Evolutionary conservation across 2,329 filamentous ascomycete genomes (phyloP).

Genomic region (Fusarium xyrophilum): DNA sequence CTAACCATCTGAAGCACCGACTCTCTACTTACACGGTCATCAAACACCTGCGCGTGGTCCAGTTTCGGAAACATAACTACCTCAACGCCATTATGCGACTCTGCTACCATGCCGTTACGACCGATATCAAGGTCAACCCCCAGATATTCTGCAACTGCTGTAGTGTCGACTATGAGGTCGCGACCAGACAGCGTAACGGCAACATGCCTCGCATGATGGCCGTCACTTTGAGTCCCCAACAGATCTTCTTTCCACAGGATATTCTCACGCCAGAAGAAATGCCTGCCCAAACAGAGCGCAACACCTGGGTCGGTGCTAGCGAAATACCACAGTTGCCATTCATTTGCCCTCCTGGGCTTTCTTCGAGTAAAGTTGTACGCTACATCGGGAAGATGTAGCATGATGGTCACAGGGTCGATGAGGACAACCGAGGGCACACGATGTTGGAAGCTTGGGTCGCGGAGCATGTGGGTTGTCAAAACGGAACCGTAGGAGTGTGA

Average conservation of each 20-base stretch:
- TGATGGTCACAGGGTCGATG: conserved; percentile 69
- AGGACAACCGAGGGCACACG: conserved; percentile 58
- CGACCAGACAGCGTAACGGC: conserved; percentile 65
- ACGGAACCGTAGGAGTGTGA: conserved; percentile 71
- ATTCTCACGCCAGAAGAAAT: conserved; percentile 77
- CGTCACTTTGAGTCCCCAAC: conserved; percentile 34
- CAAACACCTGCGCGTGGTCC: conserved; percentile 71
- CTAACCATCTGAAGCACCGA: conserved; percentile 43
- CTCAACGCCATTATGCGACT: conserved; percentile 51
- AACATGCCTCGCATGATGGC: conserved; percentile 47
- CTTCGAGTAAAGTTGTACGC: conserved; percentile 74
- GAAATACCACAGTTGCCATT: conserved; percentile 75
- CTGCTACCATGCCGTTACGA: conserved; percentile 13
- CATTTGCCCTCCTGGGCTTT: conserved; percentile 63
- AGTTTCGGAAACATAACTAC: conserved; percentile 66
- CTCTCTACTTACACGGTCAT: conserved; percentile 43
- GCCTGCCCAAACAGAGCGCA: conserved; percentile 66
- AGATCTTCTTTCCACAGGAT: conserved; percentile 74
- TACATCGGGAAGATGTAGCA: conserved; percentile 73
- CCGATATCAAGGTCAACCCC: conserved; percentile 11
- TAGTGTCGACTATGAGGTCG: conserved; percentile 71
- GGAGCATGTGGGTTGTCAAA: conserved; percentile 67
- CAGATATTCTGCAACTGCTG: conserved; percentile 65
- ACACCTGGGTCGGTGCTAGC: conserved; percentile 72
- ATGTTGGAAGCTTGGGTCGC: conserved; percentile 54